A percentile compares a stretch with the other conserved stretches of the same genome.
Conservation (phyloP, 1,284 basidiomycete species). For the Vanrija pseudolonga region DNA sequence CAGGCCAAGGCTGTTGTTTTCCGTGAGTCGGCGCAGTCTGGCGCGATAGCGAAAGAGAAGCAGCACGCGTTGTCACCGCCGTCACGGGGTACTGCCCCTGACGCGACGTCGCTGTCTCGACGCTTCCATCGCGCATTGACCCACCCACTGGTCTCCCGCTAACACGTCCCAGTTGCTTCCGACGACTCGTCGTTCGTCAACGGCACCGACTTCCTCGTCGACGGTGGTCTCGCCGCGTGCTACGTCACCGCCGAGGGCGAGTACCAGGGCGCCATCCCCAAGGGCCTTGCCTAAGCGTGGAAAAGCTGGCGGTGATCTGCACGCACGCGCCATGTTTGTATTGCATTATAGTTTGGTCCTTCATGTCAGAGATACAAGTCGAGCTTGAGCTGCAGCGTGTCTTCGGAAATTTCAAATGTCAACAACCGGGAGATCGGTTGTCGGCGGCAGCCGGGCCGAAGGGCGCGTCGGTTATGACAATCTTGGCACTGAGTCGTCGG, state of each 20-base stretch:
- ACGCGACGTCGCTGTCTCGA: background rate
- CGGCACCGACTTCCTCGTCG: slow-evolving; percentile 89
- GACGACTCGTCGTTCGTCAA: slow-evolving; percentile 56
- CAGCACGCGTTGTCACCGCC: too few relatives aligned
- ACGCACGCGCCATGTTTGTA: background rate
- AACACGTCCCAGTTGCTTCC: slow-evolving; percentile 44
- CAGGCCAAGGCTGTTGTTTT: slow-evolving; percentile 87
- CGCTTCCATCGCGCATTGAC: background rate
- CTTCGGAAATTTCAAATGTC: too few relatives aligned
- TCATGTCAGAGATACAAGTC: background rate
- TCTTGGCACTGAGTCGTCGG: too few relatives aligned
- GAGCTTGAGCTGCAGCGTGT: background rate
- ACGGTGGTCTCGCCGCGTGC: slow-evolving; percentile 81
- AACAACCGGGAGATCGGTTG: background rate
- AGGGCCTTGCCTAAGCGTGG: slow-evolving; percentile 11
- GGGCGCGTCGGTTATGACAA: too few relatives aligned
- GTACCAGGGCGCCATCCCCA: slow-evolving; percentile 22
- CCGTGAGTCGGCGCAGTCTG: too few relatives aligned
- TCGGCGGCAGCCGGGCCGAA: too few relatives aligned
- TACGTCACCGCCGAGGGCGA: slow-evolving; percentile 61
- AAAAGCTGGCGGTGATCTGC: background rate
- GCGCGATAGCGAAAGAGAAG: background rate
- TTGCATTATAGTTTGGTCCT: background rate
- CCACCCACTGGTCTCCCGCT: too few relatives aligned
- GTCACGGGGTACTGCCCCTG: background rate